These are phyloP conservation scores for Carex kokanica DNA, from an alignment of 176 grass and related monocot species.

Conservation along the genomic window DNA sequence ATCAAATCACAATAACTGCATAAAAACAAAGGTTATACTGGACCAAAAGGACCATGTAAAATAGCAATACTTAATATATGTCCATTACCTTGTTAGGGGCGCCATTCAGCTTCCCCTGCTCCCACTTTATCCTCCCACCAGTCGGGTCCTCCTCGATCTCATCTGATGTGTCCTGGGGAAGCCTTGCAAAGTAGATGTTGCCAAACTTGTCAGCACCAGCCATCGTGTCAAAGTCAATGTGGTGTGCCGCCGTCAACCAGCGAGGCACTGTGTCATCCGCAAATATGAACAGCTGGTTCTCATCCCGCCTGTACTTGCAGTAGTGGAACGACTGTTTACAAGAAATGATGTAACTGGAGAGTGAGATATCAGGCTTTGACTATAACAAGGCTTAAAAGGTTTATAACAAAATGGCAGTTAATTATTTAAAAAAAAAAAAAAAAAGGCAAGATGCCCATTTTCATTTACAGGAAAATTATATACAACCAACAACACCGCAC, in stretches of 20 bases:
- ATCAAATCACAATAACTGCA: not conserved
- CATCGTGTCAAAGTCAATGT: conserved; percentile 99
- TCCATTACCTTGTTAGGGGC: conserved; percentile 73
- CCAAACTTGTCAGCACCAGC: conserved; percentile 96
- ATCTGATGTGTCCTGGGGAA: conserved; percentile 88
- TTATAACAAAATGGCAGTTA: not conserved
- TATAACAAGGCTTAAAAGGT: not conserved
- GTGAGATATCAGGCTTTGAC: not conserved
- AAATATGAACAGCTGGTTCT: conserved; percentile 96
- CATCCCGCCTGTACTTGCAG: conserved; percentile 98
- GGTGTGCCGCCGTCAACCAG: conserved; percentile 87
- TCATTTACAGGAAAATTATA: too few relatives aligned
- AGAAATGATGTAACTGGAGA: conserved; percentile 21
- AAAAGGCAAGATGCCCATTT: too few relatives aligned
- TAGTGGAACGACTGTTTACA: conserved; percentile 88
- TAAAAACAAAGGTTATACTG: not conserved
- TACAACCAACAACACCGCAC: too few relatives aligned
- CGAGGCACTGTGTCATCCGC: conserved; percentile 92
- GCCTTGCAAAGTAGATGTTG: conserved; percentile 91
- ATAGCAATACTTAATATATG: not conserved
- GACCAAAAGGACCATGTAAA: not conserved
- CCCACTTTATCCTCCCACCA: conserved; percentile 97
- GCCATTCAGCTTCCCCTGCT: conserved; percentile 91
- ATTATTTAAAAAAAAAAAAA: too few relatives aligned
- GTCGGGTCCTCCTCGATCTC: conserved; percentile 99